Conservation (phyloP, 164 flowering plant species). For the Vitis rotundifolia region DNA sequence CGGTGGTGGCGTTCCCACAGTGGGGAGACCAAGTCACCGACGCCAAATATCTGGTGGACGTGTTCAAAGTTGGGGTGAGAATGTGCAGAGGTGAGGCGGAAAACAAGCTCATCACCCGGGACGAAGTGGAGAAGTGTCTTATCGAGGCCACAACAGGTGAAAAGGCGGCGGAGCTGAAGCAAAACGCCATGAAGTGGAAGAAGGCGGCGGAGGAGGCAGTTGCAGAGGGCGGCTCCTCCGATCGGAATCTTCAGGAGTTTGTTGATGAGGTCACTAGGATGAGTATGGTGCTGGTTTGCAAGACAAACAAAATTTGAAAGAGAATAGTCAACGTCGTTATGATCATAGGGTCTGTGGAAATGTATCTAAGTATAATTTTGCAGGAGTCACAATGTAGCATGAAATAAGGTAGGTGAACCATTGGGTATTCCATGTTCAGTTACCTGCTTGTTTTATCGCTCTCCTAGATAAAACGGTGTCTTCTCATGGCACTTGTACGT, state of each 20-base stretch:
- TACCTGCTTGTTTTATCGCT: too few species aligned
- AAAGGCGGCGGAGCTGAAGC: constrained; percentile 20
- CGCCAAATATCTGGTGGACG: constrained; percentile 36
- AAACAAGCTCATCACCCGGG: constrained; percentile 6
- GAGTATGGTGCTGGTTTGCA: neutral
- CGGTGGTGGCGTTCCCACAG: constrained; percentile 36
- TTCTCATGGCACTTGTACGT: too few species aligned
- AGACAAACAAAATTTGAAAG: too few species aligned
- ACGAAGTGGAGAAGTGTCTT: constrained; percentile 17
- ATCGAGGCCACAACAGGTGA: constrained; percentile 17
- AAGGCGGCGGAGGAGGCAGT: constrained; percentile 26
- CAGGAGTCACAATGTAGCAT: too few species aligned
- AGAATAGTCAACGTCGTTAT: too few species aligned
- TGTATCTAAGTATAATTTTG: too few species aligned
- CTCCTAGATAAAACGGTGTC: too few species aligned
- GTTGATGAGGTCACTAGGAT: constrained; percentile 21
- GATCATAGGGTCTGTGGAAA: too few species aligned
- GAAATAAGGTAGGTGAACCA: too few species aligned
- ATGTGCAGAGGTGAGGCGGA: constrained; percentile 19
- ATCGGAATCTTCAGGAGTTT: constrained; percentile 20
- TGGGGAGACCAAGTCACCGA: constrained; percentile 45
- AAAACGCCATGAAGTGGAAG: constrained; percentile 26
- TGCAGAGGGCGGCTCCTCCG: constrained; percentile 22
- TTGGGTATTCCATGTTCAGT: too few species aligned
- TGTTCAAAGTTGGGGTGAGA: constrained; percentile 27